These are phyloP conservation scores for Stentor roeselii DNA, from an alignment of 73 alveolate genomes.

Conservation along the genomic window DNA sequence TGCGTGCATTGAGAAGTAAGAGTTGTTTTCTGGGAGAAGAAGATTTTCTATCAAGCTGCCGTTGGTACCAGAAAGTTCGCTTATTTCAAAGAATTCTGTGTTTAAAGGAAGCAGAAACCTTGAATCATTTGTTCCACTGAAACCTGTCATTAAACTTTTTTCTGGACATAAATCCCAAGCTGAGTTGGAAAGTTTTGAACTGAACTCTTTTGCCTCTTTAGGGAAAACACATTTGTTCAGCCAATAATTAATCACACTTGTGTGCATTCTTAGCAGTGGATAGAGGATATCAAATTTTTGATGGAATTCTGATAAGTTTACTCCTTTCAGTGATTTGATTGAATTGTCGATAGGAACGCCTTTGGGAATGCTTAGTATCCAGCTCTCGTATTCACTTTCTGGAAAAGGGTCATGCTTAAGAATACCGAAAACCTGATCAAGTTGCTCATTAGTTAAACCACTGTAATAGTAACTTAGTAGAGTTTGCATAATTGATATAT, in stretches of 20 bases:
- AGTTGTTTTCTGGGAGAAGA: neutral
- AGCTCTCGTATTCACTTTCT: neutral
- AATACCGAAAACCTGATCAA: neutral
- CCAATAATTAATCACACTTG: neutral
- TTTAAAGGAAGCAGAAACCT: neutral
- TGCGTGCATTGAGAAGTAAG: neutral
- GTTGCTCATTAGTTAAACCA: neutral
- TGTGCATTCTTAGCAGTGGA: neutral
- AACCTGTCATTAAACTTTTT: neutral
- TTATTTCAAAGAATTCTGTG: neutral
- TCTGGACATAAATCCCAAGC: neutral
- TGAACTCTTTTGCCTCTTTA: neutral
- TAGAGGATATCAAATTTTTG: neutral
- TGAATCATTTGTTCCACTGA: neutral
- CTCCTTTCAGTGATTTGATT: neutral
- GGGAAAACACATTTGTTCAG: neutral
- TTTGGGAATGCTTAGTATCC: neutral
- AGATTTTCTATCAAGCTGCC: neutral
- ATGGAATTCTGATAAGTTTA: neutral
- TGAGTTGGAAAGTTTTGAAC: neutral
- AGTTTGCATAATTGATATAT: neutral
- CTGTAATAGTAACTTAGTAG: neutral
- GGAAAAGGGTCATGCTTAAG: neutral
- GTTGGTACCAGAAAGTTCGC: neutral
- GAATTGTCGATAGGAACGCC: neutral